phyloP scores from a whole-genome alignment of 805 yeast species.

The Starmerella roubikii region DNA sequence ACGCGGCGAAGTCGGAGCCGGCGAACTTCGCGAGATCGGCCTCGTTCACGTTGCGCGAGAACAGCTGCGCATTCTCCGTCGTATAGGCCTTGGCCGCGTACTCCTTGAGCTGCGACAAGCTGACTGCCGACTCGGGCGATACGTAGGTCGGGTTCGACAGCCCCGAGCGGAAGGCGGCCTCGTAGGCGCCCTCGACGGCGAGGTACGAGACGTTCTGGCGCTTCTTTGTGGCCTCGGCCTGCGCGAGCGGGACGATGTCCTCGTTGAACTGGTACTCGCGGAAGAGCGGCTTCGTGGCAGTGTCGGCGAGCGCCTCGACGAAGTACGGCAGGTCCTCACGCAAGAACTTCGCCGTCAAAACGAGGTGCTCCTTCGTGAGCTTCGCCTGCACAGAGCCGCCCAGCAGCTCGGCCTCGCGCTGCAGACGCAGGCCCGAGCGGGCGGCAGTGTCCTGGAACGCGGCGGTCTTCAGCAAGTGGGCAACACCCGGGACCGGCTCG shows the following conservation, averaged over 20 bases:
- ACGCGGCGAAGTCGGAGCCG: conserved; percentile 42
- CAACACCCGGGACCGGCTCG: conserved; percentile 54
- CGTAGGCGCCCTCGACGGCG: conserved; percentile 69
- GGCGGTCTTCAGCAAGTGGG: conserved; percentile 75
- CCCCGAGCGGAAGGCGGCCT: conserved; percentile 71
- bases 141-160: conserved; percentile 72
- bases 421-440: conserved; percentile 81
- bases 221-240: conserved; percentile 39
- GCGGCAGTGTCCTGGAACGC: conserved; percentile 62
- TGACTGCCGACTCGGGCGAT: conserved; percentile 46
- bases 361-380: conserved; percentile 73
- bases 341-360: conserved; percentile 69
- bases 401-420: conserved; percentile 84
- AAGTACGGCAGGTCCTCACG: conserved; percentile 83
- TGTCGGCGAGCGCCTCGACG: conserved; percentile 71
- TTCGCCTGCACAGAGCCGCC: conserved; percentile 66
- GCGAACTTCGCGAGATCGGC: conserved; percentile 58
- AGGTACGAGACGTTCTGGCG: conserved; percentile 37
- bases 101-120: conserved; percentile 49
- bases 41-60: conserved; percentile 60
- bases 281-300: conserved; percentile 50
- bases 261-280: conserved; percentile 76
- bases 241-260: conserved; percentile 66
- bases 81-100: conserved; percentile 59
- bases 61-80: conserved; percentile 54